These are phyloP conservation scores for Straminergon stramineum DNA, from an alignment of 225 moss, liverwort and hornwort genomes.

Conservation along the genomic window DNA sequence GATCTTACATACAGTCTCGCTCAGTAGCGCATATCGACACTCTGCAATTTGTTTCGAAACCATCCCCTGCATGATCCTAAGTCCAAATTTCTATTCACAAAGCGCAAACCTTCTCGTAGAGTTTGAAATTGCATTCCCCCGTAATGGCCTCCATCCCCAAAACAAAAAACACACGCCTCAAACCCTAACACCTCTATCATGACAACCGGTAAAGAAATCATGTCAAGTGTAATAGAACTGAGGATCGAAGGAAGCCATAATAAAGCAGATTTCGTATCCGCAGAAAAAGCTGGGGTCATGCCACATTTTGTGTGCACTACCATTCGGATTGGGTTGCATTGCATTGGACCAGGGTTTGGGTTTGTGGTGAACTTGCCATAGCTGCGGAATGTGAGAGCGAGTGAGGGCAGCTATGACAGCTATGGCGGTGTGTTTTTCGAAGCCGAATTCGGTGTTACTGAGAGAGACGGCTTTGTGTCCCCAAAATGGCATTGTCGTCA, in stretches of 20 bases:
- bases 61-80: neutral
- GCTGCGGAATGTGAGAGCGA: neutral
- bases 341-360: neutral
- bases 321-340: neutral
- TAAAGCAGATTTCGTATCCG: neutral
- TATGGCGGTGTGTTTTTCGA: slow-evolving; percentile 18
- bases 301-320: neutral
- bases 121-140: neutral
- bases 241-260: neutral
- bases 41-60: neutral
- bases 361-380: neutral
- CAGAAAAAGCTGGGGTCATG: neutral
- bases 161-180: neutral
- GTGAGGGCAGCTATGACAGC: slow-evolving; percentile 11
- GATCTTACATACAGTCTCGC: neutral
- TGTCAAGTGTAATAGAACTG: neutral
- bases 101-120: neutral
- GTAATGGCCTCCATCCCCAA: neutral
- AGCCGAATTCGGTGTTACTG: slow-evolving; percentile 1
- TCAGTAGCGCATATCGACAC: neutral
- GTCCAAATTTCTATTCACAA: neutral
- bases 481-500: neutral
- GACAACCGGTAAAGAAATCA: neutral
- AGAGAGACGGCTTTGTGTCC: slow-evolving; percentile 7
- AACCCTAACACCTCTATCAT: neutral